phyloP scores from a whole-genome alignment of 306 rosid genomes.

The Quercus agrifolia region DNA sequence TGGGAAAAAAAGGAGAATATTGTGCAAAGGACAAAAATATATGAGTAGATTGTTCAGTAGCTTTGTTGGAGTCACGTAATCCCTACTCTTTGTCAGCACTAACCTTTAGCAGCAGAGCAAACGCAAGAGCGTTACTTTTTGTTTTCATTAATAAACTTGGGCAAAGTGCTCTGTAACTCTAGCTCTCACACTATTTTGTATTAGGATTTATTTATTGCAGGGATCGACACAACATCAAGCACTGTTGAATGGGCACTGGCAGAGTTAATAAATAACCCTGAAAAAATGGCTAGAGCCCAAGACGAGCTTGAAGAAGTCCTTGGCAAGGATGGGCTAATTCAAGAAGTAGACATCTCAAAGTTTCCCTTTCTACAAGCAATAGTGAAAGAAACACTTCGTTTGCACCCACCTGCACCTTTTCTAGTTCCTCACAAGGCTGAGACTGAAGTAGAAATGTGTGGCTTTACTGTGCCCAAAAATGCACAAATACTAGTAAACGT shows the following conservation, averaged over 20 bases:
- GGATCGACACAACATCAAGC: not conserved
- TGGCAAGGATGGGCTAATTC: not conserved
- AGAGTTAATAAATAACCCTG: slow-evolving; percentile 4
- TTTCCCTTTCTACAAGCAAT: slow-evolving; percentile 2
- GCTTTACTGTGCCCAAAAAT: not conserved
- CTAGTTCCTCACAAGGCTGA: slow-evolving; percentile 1
- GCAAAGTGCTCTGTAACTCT: no score
- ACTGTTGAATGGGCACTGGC: slow-evolving; percentile 34
- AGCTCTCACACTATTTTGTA: no score
- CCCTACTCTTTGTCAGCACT: no score
- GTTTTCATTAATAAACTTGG: no score
- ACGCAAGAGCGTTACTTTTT: no score
- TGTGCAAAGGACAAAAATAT: no score
- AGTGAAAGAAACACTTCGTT: slow-evolving; percentile 24
- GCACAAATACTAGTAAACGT: slow-evolving; percentile 1
- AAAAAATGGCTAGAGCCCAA: not conserved
- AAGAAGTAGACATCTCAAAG: slow-evolving; percentile 1
- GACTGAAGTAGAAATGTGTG: not conserved
- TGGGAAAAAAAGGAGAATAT: no score
- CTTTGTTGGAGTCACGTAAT: no score
- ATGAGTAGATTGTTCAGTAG: no score
- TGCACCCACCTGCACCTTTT: slow-evolving; percentile 25
- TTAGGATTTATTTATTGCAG: slow-evolving; percentile 17
- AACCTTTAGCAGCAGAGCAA: no score
- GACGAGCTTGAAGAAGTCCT: slow-evolving; percentile 7